phyloP scores from a whole-genome alignment of 1,139 yeast species.

The Kodamaea plutei region DNA sequence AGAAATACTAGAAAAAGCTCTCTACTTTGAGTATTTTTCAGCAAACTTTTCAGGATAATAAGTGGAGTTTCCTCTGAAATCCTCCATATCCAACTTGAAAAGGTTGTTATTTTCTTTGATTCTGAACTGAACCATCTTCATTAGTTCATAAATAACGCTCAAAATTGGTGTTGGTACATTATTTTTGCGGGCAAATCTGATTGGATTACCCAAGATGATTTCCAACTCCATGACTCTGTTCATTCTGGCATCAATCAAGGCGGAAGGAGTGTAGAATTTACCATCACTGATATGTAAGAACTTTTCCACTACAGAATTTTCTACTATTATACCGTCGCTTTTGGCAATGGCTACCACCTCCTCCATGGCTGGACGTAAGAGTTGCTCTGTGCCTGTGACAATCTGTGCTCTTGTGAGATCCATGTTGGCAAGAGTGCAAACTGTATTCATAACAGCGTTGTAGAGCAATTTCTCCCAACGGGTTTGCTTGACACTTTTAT shows the following conservation, averaged over 20 bases:
- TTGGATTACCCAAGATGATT: constrained; percentile 68
- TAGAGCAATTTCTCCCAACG: constrained; percentile 77
- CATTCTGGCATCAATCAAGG: constrained; percentile 67
- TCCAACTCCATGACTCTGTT: constrained; percentile 70
- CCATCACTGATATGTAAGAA: constrained; percentile 63
- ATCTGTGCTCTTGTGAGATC: constrained; percentile 61
- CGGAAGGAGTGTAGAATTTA: constrained; percentile 65
- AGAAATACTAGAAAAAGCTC: too few relatives aligned
- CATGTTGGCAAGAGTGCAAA: constrained; percentile 45
- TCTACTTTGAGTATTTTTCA: too few relatives aligned
- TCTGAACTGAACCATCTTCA: constrained; percentile 57
- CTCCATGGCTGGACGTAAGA: constrained; percentile 59
- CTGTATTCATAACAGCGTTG: constrained; percentile 62
- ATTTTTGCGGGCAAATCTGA: constrained; percentile 52
- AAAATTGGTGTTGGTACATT: constrained; percentile 57
- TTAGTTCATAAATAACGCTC: constrained; percentile 50
- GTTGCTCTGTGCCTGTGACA: constrained; percentile 45
- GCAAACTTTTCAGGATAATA: constrained; percentile 26
- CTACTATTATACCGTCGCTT: constrained; percentile 54
- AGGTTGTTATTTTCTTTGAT: constrained; percentile 51
- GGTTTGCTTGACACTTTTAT: constrained; percentile 45
- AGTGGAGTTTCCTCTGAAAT: constrained; percentile 29
- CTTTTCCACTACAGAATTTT: constrained; percentile 38
- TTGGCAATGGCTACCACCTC: constrained; percentile 62
- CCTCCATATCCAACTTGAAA: constrained; percentile 27